Evolutionary conservation across 495 filamentous ascomycete species (phyloP).

Genomic region (Cercophora samala): DNA sequence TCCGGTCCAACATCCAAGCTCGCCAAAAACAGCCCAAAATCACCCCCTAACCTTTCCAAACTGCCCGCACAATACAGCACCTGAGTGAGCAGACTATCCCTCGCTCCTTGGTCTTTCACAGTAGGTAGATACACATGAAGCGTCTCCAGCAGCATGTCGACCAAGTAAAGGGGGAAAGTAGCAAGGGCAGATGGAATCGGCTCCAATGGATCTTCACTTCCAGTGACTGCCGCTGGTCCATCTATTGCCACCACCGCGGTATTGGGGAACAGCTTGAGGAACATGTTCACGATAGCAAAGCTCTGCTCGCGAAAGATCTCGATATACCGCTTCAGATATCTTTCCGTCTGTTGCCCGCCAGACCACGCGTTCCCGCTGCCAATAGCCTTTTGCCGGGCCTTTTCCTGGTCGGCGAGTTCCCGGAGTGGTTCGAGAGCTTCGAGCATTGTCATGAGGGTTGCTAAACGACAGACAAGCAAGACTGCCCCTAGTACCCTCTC

Average conservation of each 20-base stretch:
- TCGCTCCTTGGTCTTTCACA: constrained; percentile 70
- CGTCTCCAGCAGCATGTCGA: constrained; percentile 74
- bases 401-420: constrained; percentile 88
- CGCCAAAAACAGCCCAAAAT: constrained; percentile 86
- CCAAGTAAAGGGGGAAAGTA: constrained; percentile 83
- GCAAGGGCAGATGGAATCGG: constrained; percentile 72
- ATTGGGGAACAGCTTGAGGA: constrained; percentile 78
- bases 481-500: constrained; percentile 71
- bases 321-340: constrained; percentile 91
- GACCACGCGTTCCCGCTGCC: constrained; percentile 53
- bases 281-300: constrained; percentile 91
- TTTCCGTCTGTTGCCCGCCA: constrained; percentile 86
- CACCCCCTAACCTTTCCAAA: constrained; percentile 84
- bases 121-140: constrained; percentile 78
- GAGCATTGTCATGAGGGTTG: constrained; percentile 74
- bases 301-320: constrained; percentile 98
- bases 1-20: constrained; percentile 55
- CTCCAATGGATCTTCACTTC: constrained; percentile 55
- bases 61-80: constrained; percentile 94
- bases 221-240: not conserved
- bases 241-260: constrained; percentile 22
- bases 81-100: constrained; percentile 88
- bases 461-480: constrained; percentile 82
- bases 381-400: constrained; percentile 40
- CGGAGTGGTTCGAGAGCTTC: constrained; percentile 81